These are phyloP conservation scores for Nepenthes mirabilis DNA, from an alignment of 148 eudicot species.

Conservation along the genomic window DNA sequence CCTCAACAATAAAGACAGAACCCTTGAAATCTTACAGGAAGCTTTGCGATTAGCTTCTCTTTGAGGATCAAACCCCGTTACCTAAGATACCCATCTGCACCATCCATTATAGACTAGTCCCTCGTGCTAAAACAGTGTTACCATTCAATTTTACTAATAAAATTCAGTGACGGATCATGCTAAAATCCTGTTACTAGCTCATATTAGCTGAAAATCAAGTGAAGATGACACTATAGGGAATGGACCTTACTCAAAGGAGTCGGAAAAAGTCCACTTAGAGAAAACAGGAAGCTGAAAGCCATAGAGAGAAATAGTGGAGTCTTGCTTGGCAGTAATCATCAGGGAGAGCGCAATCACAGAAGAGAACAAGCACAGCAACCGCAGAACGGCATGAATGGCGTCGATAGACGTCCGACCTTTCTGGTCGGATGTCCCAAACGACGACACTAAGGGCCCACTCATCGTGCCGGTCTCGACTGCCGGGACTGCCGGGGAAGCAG, in stretches of 20 bases:
- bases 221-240: background rate
- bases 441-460: constrained; percentile 18
- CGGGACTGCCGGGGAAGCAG: background rate
- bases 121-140: too few species aligned
- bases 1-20: too few species aligned
- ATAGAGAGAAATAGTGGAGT: constrained; percentile 38
- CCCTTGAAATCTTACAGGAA: too few species aligned
- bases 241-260: constrained; percentile 59
- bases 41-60: too few species aligned
- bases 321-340: constrained; percentile 62
- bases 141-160: too few species aligned
- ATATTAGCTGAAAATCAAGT: too few species aligned
- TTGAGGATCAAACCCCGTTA: too few species aligned
- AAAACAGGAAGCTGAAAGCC: constrained; percentile 68
- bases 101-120: too few species aligned
- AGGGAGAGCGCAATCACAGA: constrained; percentile 30
- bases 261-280: constrained; percentile 80
- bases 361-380: constrained; percentile 40
- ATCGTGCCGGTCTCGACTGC: constrained; percentile 11
- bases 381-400: constrained; percentile 21
- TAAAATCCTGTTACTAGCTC: too few species aligned
- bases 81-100: too few species aligned
- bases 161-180: too few species aligned
- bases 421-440: constrained; percentile 6
- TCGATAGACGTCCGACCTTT: constrained; percentile 17